Evolutionary conservation across 345 rosid genomes (phyloP).

Genomic region (Salix arbutifolia): DNA sequence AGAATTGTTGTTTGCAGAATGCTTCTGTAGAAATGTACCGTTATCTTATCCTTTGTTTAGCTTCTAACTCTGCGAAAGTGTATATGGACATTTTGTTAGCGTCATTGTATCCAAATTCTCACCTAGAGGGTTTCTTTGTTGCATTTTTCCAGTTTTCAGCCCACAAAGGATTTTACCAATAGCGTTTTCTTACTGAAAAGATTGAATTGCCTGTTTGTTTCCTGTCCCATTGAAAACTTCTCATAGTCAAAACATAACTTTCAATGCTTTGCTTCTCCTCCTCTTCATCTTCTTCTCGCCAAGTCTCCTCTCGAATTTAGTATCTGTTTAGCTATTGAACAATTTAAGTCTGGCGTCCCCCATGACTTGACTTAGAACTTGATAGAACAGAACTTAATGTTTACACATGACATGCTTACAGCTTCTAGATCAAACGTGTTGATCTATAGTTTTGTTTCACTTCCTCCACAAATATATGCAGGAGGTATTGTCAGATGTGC

Average conservation of each 20-base stretch:
- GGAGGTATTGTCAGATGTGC: conserved; percentile 91
- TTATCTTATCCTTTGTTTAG: too few species aligned
- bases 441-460: conserved; percentile 1
- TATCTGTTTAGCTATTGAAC: background rate
- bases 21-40: too few species aligned
- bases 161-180: background rate
- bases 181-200: background rate
- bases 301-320: background rate
- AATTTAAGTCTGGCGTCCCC: background rate
- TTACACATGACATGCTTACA: background rate
- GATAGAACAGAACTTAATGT: background rate
- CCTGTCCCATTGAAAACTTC: background rate
- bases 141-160: background rate
- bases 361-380: background rate
- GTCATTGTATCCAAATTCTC: background rate
- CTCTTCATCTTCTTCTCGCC: background rate
- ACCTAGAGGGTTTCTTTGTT: background rate
- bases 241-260: background rate
- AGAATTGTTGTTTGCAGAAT: too few species aligned
- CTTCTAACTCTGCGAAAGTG: too few species aligned
- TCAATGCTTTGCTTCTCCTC: background rate
- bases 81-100: background rate
- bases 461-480: conserved; percentile 24
- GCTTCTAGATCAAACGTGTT: conserved; percentile 8
- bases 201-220: background rate